Base-by-base conservation (phyloP, 208 protist species). In the Baffinella frigidus region DNA sequence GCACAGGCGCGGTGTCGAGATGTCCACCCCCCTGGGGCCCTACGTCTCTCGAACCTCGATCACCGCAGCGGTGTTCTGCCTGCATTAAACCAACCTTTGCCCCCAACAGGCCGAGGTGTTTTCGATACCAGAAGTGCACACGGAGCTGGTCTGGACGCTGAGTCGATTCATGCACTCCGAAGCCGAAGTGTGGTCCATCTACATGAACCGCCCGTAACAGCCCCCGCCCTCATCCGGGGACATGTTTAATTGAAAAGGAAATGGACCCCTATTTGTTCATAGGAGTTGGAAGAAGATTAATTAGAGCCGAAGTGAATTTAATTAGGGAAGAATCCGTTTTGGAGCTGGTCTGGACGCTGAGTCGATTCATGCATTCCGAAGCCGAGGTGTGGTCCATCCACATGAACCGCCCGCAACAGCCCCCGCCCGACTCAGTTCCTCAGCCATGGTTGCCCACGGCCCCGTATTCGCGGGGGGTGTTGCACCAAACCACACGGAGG, bases 321-420 rank as follows among this genome's bases (percentile, higher is more conserved):
- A n/a, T n/a, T n/a, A n/a, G n/a, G n/a, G n/a, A n/a, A n/a, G n/a
- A n/a, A n/a, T n/a, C n/a, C n/a, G n/a, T n/a, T n/a, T n/a, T n/a
- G 44, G 77, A 87, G 77, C 50, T 87, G 5, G 10, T 87, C 5
- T 87, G 77, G 77, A 87, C 27, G 3, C 27, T 87, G 38, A 30
- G 61, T 17, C 43, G 39, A 41, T 87, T 87, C 77, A 61, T 30
- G 39, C 77, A 87, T 35, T 17, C n/a, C 7, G 77, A 87, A 61
- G 77, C 61, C 27, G 1, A 30, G 0, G 33, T 80, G 39, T 80
- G 43, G 39, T 80, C 71, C 9, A 80, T 80, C 71, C 41, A 43
- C 71, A 80, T 80, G 71, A 30, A 80, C 24, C n/a, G 71, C 3
- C 71, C 71, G 7, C n/a, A n/a, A n/a, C n/a, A n/a, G n/a, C n/a